Base-by-base conservation (phyloP, 2,329 filamentous ascomycete genomes). In the Ascochyta koolunga region DNA sequence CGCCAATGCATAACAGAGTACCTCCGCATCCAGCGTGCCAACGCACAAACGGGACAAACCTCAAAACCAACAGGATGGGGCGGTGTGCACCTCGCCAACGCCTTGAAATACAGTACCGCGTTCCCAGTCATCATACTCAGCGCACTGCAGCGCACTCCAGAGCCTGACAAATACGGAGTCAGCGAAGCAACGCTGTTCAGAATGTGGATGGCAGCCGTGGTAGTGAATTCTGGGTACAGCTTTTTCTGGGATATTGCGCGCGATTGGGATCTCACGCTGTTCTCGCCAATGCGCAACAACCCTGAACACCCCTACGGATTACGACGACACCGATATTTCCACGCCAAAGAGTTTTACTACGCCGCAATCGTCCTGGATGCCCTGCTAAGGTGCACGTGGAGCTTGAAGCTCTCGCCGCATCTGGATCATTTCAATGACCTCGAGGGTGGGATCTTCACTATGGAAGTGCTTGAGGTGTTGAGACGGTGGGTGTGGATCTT, bases 231-330 rank as follows among this genome's bases (percentile, higher is more conserved):
- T 13, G 80, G 89, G 38, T 99, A 96, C 77, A 92, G 89, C n/a
- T 98, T 98, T 79, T 99, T 95, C 81, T 99, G 95, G 95, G 95
- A 99, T 68, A 87, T 98, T 25, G 83, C 91, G 50, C 95, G 93
- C 78, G 95, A 99, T 80, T 99, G 95, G 95, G 95, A 98, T 70
- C 81, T 99, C 58, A 90, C 89, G 0, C 82, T 98, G 13, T 90
- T 98, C 69, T 85, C 88, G 2, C 73, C 80, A 32, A 80, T 85
- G 58, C 84, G 88, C 59, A 80, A 81, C 60, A 81, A 83, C 10
- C 82, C 82, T 1, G 85, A 89, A 22, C 84, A 93, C 64, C 85
- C 91, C 0, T 95, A 85, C 71, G 95, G 90, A 1, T 80, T 99
- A 38, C 87, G 95, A 24, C 82, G 86, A 44, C 82, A 88, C 50